Conservation (phyloP, 257 asterid genomes). For the Solanum medicagineum region DNA sequence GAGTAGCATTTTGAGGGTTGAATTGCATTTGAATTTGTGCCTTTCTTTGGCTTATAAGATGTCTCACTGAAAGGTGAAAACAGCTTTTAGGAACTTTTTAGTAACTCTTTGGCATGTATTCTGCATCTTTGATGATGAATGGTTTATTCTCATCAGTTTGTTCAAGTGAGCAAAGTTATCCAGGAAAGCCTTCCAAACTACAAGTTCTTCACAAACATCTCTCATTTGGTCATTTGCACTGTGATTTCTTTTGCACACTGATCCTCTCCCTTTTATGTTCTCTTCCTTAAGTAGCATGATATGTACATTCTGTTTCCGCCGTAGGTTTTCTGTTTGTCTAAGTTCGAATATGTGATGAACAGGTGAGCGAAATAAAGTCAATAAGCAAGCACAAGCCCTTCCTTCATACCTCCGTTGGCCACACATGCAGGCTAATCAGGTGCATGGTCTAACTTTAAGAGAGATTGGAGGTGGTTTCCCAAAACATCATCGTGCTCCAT, state of each 20-base stretch:
- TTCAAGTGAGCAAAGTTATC: not conserved
- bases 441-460: constrained; percentile 83
- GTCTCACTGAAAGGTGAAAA: not conserved
- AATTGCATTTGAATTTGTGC: not conserved
- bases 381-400: constrained; percentile 35
- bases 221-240: not conserved
- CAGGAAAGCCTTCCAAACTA: not conserved
- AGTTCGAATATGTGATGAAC: constrained; percentile 17
- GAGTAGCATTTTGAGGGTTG: not conserved
- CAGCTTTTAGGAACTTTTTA: not conserved
- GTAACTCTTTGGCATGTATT: not conserved
- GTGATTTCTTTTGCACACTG: not conserved
- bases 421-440: constrained; percentile 90
- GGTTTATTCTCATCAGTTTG: not conserved
- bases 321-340: not conserved
- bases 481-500: constrained; percentile 89
- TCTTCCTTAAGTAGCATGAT: not conserved
- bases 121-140: not conserved
- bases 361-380: constrained; percentile 53
- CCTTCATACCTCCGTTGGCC: constrained; percentile 91
- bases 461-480: constrained; percentile 98
- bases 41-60: not conserved
- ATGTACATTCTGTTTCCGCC: not conserved
- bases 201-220: not conserved
- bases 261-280: not conserved